A percentile compares a stretch with the other conserved stretches of the same genome.
These are phyloP conservation scores for Chytriomyces sp. DNA, from an alignment of 192 early-diverging fungal species.

Conservation along the genomic window DNA sequence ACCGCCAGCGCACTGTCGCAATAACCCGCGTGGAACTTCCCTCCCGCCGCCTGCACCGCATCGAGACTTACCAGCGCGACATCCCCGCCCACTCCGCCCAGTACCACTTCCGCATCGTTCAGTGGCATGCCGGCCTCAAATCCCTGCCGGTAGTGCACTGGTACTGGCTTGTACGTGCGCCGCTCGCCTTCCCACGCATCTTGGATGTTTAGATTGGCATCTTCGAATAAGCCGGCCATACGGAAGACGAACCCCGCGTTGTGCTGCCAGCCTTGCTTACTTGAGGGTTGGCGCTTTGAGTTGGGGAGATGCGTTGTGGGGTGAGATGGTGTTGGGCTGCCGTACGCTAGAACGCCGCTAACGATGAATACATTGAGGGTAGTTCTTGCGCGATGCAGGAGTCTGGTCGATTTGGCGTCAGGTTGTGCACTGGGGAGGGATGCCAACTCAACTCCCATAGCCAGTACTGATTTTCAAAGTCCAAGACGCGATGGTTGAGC, in stretches of 20 bases:
- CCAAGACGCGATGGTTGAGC: neutral
- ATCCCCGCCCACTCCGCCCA: neutral
- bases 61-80: neutral
- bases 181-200: neutral
- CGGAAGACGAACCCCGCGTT: conserved; percentile 4
- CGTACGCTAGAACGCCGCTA: neutral
- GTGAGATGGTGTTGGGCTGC: neutral
- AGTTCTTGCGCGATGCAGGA: neutral
- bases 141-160: neutral
- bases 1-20: neutral
- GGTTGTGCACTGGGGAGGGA: neutral
- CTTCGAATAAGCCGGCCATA: neutral
- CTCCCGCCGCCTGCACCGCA: neutral
- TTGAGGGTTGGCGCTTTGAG: neutral
- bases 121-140: neutral
- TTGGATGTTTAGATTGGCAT: neutral
- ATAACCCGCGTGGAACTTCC: neutral
- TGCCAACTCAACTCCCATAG: neutral
- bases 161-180: neutral
- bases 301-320: neutral
- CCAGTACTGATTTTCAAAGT: neutral
- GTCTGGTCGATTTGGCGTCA: neutral
- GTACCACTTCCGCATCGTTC: neutral
- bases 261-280: neutral
- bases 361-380: neutral